Conservation (phyloP, 176 grass and related monocot genomes). For the Hordeum vulgare region MorexV3_pseudomolecules_assembly NC_058522.1:566242477-566242976, state of each 20-base stretch:
- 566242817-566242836: conserved; percentile 68
- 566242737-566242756: conserved; percentile 55
- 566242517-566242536: not conserved
- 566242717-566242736: conserved; percentile 55
- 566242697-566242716: not conserved
- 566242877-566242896: conserved; percentile 78
- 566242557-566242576: not conserved
- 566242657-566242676: too few species aligned
- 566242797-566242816: conserved; percentile 72
- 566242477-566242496: not conserved
- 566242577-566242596: not conserved
- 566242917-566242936: not conserved
- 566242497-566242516: not conserved
- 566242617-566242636: not conserved
- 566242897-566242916: conserved; percentile 61
- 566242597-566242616: not conserved
- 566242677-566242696: not conserved
- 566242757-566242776: conserved; percentile 59
- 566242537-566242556: not conserved
- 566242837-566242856: conserved; percentile 83
- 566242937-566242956: not conserved
- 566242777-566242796: conserved; percentile 45
- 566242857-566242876: conserved; percentile 64
- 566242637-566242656: not conserved
- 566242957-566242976: not conserved